Evolutionary conservation across 768 basidiomycete genomes (phyloP), one percentile per base, ranked within the genome.

Genomic region (Nevesoporus exiguus): DNA sequence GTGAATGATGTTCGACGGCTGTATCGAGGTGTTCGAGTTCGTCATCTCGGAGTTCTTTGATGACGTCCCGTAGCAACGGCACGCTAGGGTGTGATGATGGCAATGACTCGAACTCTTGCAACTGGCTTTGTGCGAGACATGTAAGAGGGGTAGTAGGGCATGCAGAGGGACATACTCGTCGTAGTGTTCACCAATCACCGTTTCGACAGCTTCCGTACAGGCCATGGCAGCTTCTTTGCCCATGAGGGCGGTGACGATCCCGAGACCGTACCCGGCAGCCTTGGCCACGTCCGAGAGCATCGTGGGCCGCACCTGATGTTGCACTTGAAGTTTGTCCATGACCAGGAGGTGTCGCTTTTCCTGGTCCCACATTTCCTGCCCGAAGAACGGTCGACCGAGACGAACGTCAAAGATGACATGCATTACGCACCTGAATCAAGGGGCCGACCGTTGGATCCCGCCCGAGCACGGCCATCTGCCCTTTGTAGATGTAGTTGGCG

Each of bases 131-230:
- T 29, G 30, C 24, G 36, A 22, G 48, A 14, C 47, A 33, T 41
- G 27, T 66, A 11, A 63, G 57, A 50, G 30, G 36, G 31, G 22
- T 17, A 14, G 30, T 2, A 22, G 15, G 44, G 37, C 27, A 19
- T 14, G 48, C 9, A 34, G n/a, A 51, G 34, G 42, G 51, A 80
- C 91, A 66, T 67, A 96, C 95, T 97, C 93, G 68, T 98, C 92
- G 64, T 98, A 98, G 71, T 98, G 95, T 70, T 98, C 95, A 37
- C 95, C 95, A 49, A 98, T 98, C 52, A 93, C 93, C 0, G 95
- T 97, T 70, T 98, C 95, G 19, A 98, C 94, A 0, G 95, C 95
- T 70, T 98, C 95, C 0, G 95, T 98, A 64, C 95, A 98, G 7
- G 95, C 95, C 95, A 98, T 98, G 0, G 95, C 93, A 13, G 94